Evolutionary conservation across 805 yeast genomes (phyloP), one percentile per base, ranked within the genome.

Genomic region (Kuraishia ogatae): DNA sequence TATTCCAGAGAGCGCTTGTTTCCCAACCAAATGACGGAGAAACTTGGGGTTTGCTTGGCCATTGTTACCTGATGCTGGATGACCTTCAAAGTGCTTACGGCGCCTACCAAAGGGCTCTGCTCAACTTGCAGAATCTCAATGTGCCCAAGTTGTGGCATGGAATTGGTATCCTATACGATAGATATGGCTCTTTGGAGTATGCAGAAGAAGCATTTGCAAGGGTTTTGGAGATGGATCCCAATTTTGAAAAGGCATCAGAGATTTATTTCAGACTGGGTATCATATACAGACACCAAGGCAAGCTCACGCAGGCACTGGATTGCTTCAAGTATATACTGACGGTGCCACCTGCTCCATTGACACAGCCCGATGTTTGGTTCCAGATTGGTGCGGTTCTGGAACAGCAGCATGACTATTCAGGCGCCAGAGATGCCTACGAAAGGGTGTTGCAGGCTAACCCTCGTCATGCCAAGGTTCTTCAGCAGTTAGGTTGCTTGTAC

Each of bases 141-240:
- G 97, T 92, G 54, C 98, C 98, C 55, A 91, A 91, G 67, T 80
- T 94, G 62, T 94, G 99, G 99, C 97, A 94, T 71, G 99, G 99
- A 0, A 93, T 94, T 60, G 99, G 99, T 39, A 94, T 94, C 57
- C 77, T 94, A 58, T 94, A 94, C 69, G 99, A 94, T 70, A 78
- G 99, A 54, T 94, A 94, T 69, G 99, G 98, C 26, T 88, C 96
- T 4, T 74, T 93, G 60, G 98, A 93, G 72, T 94, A 93, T 65
- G 99, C 99, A 2, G 99, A 94, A 70, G 99, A 94, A 71, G 98
- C 99, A 2, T 93, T 94, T 73, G 96, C 96, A 48, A 84, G 96
- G 63, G 99, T 94, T 13, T 76, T 94, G 68, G 97, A 92, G 68
- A 82, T 94, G 77, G 98, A 94, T 71, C 96, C 97, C 51, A 85